phyloP scores from a whole-genome alignment of 768 basidiomycete species.

The Tylopilus cervinicoccineus region DNA sequence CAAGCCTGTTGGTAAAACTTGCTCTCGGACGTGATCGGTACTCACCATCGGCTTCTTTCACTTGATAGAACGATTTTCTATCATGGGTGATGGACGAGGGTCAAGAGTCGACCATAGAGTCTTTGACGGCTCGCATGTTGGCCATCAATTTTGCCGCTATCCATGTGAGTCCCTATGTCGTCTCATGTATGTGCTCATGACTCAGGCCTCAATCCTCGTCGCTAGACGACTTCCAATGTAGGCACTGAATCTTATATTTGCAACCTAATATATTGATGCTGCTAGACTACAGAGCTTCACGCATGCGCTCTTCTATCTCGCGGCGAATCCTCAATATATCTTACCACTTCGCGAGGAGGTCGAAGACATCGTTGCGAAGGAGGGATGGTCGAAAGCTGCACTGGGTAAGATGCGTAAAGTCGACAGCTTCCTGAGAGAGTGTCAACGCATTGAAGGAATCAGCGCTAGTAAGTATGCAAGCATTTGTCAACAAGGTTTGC shows the following conservation, averaged over 20 bases:
- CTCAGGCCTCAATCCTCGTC: neutral
- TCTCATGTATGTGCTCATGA: neutral
- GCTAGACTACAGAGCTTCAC: neutral
- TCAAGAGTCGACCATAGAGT: neutral
- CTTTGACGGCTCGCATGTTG: constrained; percentile 11
- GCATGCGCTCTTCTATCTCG: neutral
- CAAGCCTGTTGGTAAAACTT: neutral
- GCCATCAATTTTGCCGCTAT: constrained; percentile 15
- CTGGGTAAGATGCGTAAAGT: constrained; percentile 32
- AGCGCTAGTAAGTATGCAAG: no score
- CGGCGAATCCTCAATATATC: neutral
- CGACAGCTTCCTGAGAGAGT: constrained; percentile 37
- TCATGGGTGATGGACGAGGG: constrained; percentile 4
- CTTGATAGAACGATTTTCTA: constrained; percentile 29
- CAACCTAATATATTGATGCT: neutral
- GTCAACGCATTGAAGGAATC: neutral
- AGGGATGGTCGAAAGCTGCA: constrained; percentile 29
- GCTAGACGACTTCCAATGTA: neutral
- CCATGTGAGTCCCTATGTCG: constrained; percentile 11
- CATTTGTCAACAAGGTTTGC: neutral
- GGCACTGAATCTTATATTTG: neutral
- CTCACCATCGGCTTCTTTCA: neutral
- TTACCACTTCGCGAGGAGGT: constrained; percentile 32
- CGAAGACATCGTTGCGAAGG: constrained; percentile 23
- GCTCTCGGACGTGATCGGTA: neutral